These are phyloP conservation scores for Leishmania gerbilli DNA, from an alignment of 208 protist species.

Conservation along the genomic window DNA sequence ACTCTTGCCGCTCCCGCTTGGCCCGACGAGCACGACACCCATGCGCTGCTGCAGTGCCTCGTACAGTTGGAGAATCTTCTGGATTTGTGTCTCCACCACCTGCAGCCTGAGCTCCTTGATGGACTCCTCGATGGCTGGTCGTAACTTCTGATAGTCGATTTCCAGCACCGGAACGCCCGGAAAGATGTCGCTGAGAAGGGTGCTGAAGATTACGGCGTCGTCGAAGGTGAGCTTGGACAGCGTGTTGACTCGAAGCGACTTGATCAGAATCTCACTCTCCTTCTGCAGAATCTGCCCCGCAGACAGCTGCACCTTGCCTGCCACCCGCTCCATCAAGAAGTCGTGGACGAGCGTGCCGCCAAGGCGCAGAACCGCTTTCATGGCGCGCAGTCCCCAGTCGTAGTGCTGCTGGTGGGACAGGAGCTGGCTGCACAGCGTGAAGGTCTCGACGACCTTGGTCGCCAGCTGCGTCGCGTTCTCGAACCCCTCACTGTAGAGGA, in stretches of 20 bases:
- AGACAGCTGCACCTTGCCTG: slow-evolving; percentile 57
- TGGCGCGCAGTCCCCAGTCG: slow-evolving; percentile 98
- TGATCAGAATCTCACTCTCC: slow-evolving; percentile 96
- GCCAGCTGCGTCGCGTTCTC: slow-evolving; percentile 93
- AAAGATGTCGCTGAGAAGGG: slow-evolving; percentile 96
- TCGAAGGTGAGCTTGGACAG: slow-evolving; percentile 98
- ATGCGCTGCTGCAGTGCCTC: slow-evolving; percentile 97
- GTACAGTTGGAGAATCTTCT: slow-evolving; percentile 97
- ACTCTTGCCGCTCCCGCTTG: slow-evolving; percentile 96
- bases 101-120: slow-evolving; percentile 92
- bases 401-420: slow-evolving; percentile 98
- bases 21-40: slow-evolving; percentile 98
- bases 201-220: slow-evolving; percentile 94
- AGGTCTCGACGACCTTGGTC: slow-evolving; percentile 95
- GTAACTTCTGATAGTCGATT: slow-evolving; percentile 93
- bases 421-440: slow-evolving; percentile 94
- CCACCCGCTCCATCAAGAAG: slow-evolving; percentile 86
- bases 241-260: slow-evolving; percentile 97
- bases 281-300: slow-evolving; percentile 69
- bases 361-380: slow-evolving; percentile 96
- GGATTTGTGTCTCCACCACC: slow-evolving; percentile 84
- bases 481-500: slow-evolving; percentile 98
- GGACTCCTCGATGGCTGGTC: slow-evolving; percentile 89
- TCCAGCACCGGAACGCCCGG: slow-evolving; percentile 88
- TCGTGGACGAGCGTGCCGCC: slow-evolving; percentile 90